These are phyloP conservation scores for Plenodomus lindquistii DNA, from an alignment of 2,329 filamentous ascomycete species.

Conservation along the genomic window DNA sequence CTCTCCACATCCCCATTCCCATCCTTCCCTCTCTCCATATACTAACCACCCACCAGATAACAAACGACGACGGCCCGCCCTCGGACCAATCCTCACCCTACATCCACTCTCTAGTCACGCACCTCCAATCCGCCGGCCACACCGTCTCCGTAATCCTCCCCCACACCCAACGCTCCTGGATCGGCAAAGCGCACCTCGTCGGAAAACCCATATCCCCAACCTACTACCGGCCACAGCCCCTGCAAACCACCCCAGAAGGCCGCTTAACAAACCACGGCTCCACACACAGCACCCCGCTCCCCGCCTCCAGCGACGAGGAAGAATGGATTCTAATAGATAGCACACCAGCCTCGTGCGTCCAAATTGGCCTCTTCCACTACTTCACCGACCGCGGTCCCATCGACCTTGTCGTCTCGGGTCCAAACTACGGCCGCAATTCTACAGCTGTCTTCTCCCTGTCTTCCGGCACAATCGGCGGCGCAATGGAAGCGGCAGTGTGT, in stretches of 20 bases:
- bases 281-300: slow-evolving; percentile 39
- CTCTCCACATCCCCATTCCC: not conserved
- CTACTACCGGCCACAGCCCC: slow-evolving; percentile 74
- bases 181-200: slow-evolving; percentile 96
- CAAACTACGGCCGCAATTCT: slow-evolving; percentile 57
- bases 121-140: slow-evolving; percentile 68
- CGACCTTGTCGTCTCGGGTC: slow-evolving; percentile 54
- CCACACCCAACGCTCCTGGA: slow-evolving; percentile 93
- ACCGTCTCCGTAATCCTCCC: slow-evolving; percentile 90
- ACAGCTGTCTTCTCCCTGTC: slow-evolving; percentile 55
- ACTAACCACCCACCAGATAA: slow-evolving; percentile 42
- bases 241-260: slow-evolving; percentile 48
- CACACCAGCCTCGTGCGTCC: slow-evolving; percentile 55
- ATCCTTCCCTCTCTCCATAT: slow-evolving; percentile 6
- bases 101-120: slow-evolving; percentile 51
- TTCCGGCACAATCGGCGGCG: slow-evolving; percentile 55
- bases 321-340: slow-evolving; percentile 57
- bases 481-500: slow-evolving; percentile 55
- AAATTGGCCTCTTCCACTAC: slow-evolving; percentile 54
- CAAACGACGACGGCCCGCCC: slow-evolving; percentile 58
- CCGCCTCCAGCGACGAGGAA: slow-evolving; percentile 38
- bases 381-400: slow-evolving; percentile 50
- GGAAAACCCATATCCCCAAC: slow-evolving; percentile 73
- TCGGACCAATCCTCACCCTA: slow-evolving; percentile 55
- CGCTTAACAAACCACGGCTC: slow-evolving; percentile 44